Base-by-base conservation (phyloP, 805 yeast genomes). In the Zygosaccharomyces siamensis region DNA sequence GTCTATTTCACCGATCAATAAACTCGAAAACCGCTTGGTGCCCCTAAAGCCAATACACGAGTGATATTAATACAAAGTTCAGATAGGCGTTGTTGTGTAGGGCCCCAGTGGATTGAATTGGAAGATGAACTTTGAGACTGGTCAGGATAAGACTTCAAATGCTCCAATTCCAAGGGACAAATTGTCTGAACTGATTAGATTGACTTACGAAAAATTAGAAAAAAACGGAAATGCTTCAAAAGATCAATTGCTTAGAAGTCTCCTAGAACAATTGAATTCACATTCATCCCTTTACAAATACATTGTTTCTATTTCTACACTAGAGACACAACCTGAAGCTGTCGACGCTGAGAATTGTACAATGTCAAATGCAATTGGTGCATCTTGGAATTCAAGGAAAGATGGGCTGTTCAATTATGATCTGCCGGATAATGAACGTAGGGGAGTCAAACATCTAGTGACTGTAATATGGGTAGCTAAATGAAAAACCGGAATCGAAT, bases 211-310 rank as follows among this genome's bases (percentile, higher is more conserved):
- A n/a, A 23, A 41, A 20, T 31, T 38, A 32, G 18, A 23, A 24
- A 48, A n/a, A 43, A 51, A 26, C 39, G 39, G 11, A 28, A 31
- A 31, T 5, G n/a, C 43, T 33, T 20, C 47, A 8, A 35, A 59
- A 20, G 61, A 67, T 21, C 59, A 54, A 18, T 55, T 73, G 38
- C 68, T 71, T 14, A 53, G 62, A 5, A 31, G 20, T 1, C 45
- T 78, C 3, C 61, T 79, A 3, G 62, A 57, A 14, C 57, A 60
- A 26, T 59, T 81, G 37, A 64, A 70, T 26, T 56, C 56, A 42
- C 73, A 71, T 52, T 78, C 85, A 3, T 74, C 83, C 5, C 72
- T 73, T 45, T 80, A 77, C 62, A 83, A 82, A 62, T 81, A 79
- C 62, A 58, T 82, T 37, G 73, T 79, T 11, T 76, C 73, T 39